Base-by-base conservation (phyloP, 2,329 filamentous ascomycete genomes). In the Microsporum canis region DNA sequence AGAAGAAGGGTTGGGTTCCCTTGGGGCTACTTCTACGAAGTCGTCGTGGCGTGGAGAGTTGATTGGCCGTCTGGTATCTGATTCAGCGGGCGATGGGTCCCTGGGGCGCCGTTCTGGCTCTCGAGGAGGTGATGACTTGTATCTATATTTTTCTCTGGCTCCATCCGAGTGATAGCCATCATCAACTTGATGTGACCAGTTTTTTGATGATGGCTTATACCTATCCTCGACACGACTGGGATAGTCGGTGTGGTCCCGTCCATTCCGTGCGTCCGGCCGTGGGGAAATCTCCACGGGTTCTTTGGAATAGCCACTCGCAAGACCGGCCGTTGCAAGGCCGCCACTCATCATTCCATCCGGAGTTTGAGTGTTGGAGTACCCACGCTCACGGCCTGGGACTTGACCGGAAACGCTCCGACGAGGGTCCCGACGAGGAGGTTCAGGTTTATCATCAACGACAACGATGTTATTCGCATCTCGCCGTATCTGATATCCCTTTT, bases 261-360 rank as follows among this genome's bases (percentile, higher is more conserved):
- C 68, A 29, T 64, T 65, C 53, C 67, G 63, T 2, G 66, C 58
- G 14, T 66, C 64, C 29, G 41, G n/a, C 36, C 17, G 43, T 17
- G 43, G 33, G 2, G 39, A 39, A 38, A 55, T 63, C 66, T 27
- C 72, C 70, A 58, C 67, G 68, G 23, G 73, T 23, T 55, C 51
- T 2, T 55, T 55, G 23, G 51, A 55, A 63, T 74, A 74, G 7
- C 71, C 72, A 41, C 68, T 69, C 31, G 70, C 72, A 47, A 75
- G 60, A 3, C 68, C 72, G 3, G 71, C 72, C 1, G 72, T 75
- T 34, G 71, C 73, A 29, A 75, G 69, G 10, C 72, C 73, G 17
- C 66, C 63, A 41, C 57, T 31, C 3, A 55, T 23, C 41, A 55
- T 53, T 49, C 41, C 27, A 41, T 17, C 41, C 47, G 60, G 31